Base-by-base conservation (phyloP, 495 filamentous ascomycete species). In the Evernia prunastri region DNA sequence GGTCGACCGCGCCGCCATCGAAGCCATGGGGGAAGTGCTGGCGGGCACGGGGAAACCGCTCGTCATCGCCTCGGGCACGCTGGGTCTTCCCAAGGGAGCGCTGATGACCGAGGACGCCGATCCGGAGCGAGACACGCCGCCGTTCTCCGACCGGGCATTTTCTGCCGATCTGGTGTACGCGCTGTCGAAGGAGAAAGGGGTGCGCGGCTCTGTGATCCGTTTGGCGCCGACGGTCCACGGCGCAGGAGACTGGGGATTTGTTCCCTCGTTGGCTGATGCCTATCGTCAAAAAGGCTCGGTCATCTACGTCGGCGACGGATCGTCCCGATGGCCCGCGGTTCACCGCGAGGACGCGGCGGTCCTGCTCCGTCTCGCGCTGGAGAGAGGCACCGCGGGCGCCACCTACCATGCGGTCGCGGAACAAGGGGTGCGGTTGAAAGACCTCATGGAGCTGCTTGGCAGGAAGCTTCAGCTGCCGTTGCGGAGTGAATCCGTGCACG, bases 241-340 rank as follows among this genome's bases (percentile, higher is more conserved):
- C 29, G 29, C 51, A 2, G 27, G 29, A 33, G 51, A 54, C 29
- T 0, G 4, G 3, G 51, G 27, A 8, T 0, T 54, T 5, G 20
- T 54, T 7, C 51, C 27, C 6, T 3, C 0, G 7, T 29, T 33
- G 27, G 20, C 20, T 17, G n/a, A 18, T 29, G 3, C 20, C 15
- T 54, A 33, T 17, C 51, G 51, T 17, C 29, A 33, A 33, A 31
- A 54, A 10, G 51, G 51, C 17, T 20, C 51, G 0, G 72, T 74
- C 0, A 67, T 71, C 3, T 83, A 81, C 65, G 60, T 82, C 18
- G 76, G 70, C n/a, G 73, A 77, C 10, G 81, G 79, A 0, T 60
- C 69, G 18, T 75, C 78, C 57, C 71, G 74, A 39, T 80, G 78
- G 73, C 74, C 75, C 25, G 74, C 76, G 23, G 73, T 73, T 5